These are phyloP conservation scores for Kurtzmaniella cleridarum DNA, from an alignment of 805 yeast species.

Conservation along the genomic window DNA sequence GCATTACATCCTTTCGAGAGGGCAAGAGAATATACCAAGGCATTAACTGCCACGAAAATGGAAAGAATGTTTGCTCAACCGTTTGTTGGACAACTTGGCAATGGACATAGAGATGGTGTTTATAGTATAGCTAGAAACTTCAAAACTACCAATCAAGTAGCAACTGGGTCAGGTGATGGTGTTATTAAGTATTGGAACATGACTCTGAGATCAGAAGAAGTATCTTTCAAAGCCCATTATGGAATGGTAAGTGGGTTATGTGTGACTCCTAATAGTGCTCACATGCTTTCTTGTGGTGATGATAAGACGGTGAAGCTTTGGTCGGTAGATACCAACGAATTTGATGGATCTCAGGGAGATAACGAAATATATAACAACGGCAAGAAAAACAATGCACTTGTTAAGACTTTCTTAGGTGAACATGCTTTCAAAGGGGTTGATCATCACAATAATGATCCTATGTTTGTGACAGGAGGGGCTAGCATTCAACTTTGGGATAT, in stretches of 20 bases:
- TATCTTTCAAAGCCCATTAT: conserved; percentile 81
- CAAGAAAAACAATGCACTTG: conserved; percentile 45
- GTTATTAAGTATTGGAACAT: conserved; percentile 91
- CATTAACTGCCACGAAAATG: conserved; percentile 89
- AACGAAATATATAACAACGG: conserved; percentile 22
- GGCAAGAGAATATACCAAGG: conserved; percentile 93
- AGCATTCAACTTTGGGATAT: conserved; percentile 90
- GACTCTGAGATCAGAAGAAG: conserved; percentile 67
- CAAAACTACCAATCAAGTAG: conserved; percentile 62
- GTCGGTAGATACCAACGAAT: conserved; percentile 63
- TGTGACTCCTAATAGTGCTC: conserved; percentile 52
- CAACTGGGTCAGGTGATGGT: conserved; percentile 96
- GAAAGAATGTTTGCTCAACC: conserved; percentile 98
- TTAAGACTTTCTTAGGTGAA: conserved; percentile 78
- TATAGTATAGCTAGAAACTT: conserved; percentile 81
- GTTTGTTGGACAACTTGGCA: conserved; percentile 89
- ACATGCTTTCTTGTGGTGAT: conserved; percentile 79
- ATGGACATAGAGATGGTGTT: conserved; percentile 93
- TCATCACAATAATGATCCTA: conserved; percentile 68
- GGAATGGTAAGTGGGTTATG: conserved; percentile 81
- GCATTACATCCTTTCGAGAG: conserved; percentile 95
- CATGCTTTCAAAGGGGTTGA: conserved; percentile 82
- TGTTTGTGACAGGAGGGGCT: conserved; percentile 91
- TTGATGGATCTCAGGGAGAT: conserved; percentile 29
- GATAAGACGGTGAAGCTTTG: conserved; percentile 88